Evolutionary conservation across 257 asterid genomes (phyloP).

Genomic region (Solanum chmielewskii): DNA sequence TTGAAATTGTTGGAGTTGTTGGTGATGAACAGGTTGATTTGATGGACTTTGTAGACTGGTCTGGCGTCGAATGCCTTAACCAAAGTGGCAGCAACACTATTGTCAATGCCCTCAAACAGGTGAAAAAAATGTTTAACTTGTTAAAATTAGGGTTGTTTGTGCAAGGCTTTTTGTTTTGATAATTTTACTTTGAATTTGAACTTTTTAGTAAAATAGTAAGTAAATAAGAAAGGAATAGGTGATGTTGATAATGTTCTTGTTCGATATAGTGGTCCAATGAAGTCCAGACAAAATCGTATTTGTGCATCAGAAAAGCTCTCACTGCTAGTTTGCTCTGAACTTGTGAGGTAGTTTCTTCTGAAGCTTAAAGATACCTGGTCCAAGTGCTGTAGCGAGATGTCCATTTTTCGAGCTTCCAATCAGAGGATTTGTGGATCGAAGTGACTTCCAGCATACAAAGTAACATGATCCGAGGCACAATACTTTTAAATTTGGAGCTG

Average conservation of each 20-base stretch:
- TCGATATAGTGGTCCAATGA: neutral
- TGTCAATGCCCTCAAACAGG: constrained; percentile 73
- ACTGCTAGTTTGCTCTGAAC: neutral
- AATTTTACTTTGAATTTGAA: neutral
- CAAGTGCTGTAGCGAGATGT: neutral
- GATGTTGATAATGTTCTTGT: neutral
- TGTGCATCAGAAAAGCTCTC: neutral
- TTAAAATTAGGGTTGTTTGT: neutral
- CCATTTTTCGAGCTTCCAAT: neutral
- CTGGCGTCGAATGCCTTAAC: constrained; percentile 76
- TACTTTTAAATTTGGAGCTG: neutral
- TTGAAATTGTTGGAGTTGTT: neutral
- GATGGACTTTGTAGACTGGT: constrained; percentile 68
- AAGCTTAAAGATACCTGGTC: neutral
- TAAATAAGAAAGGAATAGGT: neutral
- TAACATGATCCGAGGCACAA: neutral
- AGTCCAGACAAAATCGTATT: neutral
- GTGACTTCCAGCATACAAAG: neutral
- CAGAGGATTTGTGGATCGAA: neutral
- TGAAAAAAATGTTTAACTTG: neutral
- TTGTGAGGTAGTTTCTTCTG: neutral
- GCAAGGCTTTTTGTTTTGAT: neutral
- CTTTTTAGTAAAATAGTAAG: neutral
- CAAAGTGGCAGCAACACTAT: constrained; percentile 44
- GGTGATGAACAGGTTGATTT: constrained; percentile 47